These are phyloP conservation scores for Naumovozyma castellii DNA, from an alignment of 805 yeast species.

Conservation along the genomic window DNA sequence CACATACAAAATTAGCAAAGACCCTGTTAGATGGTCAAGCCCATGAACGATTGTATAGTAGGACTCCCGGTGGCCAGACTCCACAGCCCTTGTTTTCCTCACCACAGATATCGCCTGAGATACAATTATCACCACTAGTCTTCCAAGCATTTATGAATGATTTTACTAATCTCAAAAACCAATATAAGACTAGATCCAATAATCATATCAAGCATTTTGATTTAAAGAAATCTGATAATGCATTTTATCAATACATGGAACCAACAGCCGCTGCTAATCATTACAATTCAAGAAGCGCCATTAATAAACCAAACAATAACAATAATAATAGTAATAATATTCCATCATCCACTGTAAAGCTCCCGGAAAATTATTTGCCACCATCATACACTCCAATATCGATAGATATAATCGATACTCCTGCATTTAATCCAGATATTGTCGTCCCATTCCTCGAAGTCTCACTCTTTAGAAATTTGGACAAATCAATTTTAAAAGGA, in stretches of 20 bases:
- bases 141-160: constrained; percentile 29
- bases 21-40: constrained; percentile 41
- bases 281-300: background rate
- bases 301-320: too few species aligned
- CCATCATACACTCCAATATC: constrained; percentile 52
- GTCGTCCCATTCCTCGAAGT: constrained; percentile 71
- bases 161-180: constrained; percentile 14
- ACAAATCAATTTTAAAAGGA: constrained; percentile 48
- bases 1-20: constrained; percentile 33
- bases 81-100: constrained; percentile 25
- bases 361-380: constrained; percentile 31
- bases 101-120: constrained; percentile 23
- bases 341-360: background rate
- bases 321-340: background rate
- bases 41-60: constrained; percentile 31
- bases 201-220: constrained; percentile 4
- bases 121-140: constrained; percentile 32
- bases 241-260: background rate
- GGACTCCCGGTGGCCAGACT: constrained; percentile 24
- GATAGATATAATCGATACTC: constrained; percentile 66
- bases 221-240: constrained; percentile 3
- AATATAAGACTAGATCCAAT: constrained; percentile 10
- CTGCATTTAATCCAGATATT: constrained; percentile 55
- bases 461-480: constrained; percentile 53
- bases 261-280: background rate